Base-by-base conservation (phyloP, 1,139 yeast genomes). In the Fermentozyma sake region DNA sequence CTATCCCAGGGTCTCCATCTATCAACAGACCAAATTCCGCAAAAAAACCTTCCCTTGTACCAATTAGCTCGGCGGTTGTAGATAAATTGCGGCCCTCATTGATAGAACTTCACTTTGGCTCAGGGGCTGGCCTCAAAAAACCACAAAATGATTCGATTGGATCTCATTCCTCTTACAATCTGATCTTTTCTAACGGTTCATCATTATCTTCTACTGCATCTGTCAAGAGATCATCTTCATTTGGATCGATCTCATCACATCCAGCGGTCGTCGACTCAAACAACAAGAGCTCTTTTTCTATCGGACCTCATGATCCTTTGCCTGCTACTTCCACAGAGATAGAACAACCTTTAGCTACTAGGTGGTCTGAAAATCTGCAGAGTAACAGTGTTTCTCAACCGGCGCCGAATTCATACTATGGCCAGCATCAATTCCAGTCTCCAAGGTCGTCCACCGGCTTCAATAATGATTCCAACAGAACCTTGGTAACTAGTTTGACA, bases 81-180 rank as follows among this genome's bases (percentile, higher is more conserved):
- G 66, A 64, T 17, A 49, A 43, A 3, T 28, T 68, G 24, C 52
- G 74, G 28, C 72, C 73, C 0, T 64, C 72, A 3, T 48, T 68
- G 22, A 44, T 62, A 20, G 74, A 68, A 36, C 41, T 65, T 21
- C 66, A 67, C 35, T 39, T 40, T 23, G 48, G 48, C 8, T 27
- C 32, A 16, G 27, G 29, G 6, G 17, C 36, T 6, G 24, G 20
- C 27, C 14, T n/a, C n/a, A 23, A 5, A 22, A 28, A 33, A 16
- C 28, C 23, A 9, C 37, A 33, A 10, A 38, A 36, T 21, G 54
- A 52, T 24, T 54, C 62, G 11, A 46, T 55, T 15, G 58, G 51
- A 8, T 55, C 61, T 7, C 54, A 45, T 13, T 50, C 65, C 3
- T 52, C 62, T 18, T 50, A 44, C 27, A 52, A 50, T 31, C 60